phyloP scores from a whole-genome alignment of 2,329 filamentous ascomycete species.

The Calonectria montana region DNA sequence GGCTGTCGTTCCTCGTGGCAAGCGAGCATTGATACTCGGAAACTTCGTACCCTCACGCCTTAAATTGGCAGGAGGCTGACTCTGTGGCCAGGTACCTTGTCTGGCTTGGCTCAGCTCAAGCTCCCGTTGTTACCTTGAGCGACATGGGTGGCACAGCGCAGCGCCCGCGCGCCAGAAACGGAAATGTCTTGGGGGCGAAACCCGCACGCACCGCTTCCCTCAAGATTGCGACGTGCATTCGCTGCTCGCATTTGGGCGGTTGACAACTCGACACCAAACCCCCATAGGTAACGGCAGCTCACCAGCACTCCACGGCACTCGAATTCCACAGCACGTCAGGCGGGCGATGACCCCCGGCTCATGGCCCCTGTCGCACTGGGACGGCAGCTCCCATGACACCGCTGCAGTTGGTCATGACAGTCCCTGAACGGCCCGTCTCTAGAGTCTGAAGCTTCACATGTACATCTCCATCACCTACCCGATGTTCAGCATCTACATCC shows the following conservation, averaged over 20 bases:
- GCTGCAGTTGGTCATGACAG: constrained; percentile 13
- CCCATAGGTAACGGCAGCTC: constrained; percentile 8
- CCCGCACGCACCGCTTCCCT: constrained; percentile 32
- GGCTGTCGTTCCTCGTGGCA: constrained; percentile 6
- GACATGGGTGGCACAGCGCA: constrained; percentile 17
- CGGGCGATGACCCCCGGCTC: constrained; percentile 32
- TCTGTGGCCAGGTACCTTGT: not conserved
- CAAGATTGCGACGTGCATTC: constrained; percentile 26
- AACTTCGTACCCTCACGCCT: not conserved
- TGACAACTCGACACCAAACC: constrained; percentile 20
- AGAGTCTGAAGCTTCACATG: not conserved
- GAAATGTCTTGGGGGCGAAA: constrained; percentile 38
- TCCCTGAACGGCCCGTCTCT: not conserved
- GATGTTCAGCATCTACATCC: not conserved
- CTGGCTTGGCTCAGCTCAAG: constrained; percentile 5
- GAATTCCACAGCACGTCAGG: constrained; percentile 35
- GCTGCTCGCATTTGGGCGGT: constrained; percentile 7
- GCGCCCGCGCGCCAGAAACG: constrained; percentile 34
- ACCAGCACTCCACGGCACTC: constrained; percentile 34
- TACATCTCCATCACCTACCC: not conserved
- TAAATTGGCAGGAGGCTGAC: not conserved
- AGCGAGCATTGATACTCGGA: constrained; percentile 1
- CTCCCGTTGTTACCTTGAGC: constrained; percentile 8
- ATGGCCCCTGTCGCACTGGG: constrained; percentile 11
- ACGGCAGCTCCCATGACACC: constrained; percentile 24